These are phyloP conservation scores for Phytopythium oedochilum DNA, from an alignment of 352 stramenopile species.

Conservation along the genomic window DNA sequence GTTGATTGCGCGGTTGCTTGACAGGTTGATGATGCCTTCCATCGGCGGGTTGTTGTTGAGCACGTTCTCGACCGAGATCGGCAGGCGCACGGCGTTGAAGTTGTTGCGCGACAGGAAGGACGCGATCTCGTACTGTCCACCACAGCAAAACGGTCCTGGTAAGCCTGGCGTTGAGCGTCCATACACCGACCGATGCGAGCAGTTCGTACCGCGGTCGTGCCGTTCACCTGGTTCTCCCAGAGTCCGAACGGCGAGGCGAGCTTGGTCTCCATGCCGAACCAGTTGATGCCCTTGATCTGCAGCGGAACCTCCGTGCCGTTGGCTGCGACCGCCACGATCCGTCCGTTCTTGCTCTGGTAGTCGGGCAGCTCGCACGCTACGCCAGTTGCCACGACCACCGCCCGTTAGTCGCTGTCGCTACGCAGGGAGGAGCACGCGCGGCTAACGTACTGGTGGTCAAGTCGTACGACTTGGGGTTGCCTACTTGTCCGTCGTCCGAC, in stretches of 20 bases:
- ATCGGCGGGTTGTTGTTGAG: conserved; percentile 57
- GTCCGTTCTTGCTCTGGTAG: conserved; percentile 74
- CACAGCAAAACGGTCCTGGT: too few species aligned
- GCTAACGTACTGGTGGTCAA: conserved; percentile 11
- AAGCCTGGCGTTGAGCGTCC: too few species aligned
- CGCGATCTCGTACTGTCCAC: conserved; percentile 50
- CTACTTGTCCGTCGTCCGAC: conserved; percentile 22
- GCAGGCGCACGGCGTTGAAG: conserved; percentile 76
- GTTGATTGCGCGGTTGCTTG: conserved; percentile 69
- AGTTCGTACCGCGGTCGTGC: conserved; percentile 48
- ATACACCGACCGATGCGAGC: background rate
- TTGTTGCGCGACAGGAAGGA: conserved; percentile 76
- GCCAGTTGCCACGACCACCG: background rate
- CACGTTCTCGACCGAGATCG: conserved; percentile 65
- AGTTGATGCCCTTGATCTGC: conserved; percentile 67
- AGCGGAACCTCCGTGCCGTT: conserved; percentile 44
- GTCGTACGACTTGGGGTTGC: conserved; percentile 63
- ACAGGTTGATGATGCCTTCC: conserved; percentile 58
- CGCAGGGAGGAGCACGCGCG: background rate
- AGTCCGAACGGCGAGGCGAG: conserved; percentile 66
- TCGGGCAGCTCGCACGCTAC: conserved; percentile 57
- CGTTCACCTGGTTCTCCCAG: conserved; percentile 73
- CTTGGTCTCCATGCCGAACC: conserved; percentile 58
- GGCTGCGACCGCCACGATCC: conserved; percentile 44
- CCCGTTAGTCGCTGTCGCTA: too few species aligned